Conservation (phyloP, 2,329 filamentous ascomycete species). For the Epichloe scottii region DNA sequence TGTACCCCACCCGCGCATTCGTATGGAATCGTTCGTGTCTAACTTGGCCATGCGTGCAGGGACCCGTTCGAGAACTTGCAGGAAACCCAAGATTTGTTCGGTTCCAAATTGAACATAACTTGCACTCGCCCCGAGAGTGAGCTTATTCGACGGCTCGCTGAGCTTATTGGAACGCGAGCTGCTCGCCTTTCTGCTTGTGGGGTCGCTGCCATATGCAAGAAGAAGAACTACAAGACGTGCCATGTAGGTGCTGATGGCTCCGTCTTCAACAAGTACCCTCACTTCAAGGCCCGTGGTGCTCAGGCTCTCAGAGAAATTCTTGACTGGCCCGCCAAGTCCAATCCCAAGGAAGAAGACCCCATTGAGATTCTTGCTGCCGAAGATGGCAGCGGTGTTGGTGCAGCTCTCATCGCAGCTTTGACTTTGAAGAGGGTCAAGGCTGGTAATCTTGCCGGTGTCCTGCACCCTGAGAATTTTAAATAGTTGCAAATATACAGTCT, state of each 20-base stretch:
- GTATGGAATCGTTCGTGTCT: not conserved
- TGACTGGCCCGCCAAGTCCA: slow-evolving; percentile 69
- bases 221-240: slow-evolving; percentile 78
- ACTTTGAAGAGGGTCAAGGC: slow-evolving; percentile 52
- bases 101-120: slow-evolving; percentile 58
- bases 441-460: slow-evolving; percentile 50
- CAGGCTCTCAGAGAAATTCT: slow-evolving; percentile 87
- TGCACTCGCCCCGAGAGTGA: slow-evolving; percentile 71
- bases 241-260: slow-evolving; percentile 95
- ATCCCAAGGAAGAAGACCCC: slow-evolving; percentile 65
- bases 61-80: slow-evolving; percentile 92
- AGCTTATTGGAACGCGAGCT: slow-evolving; percentile 88
- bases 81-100: slow-evolving; percentile 76
- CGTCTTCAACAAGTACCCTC: slow-evolving; percentile 98
- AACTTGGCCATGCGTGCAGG: slow-evolving; percentile 26
- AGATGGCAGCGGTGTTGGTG: slow-evolving; percentile 94
- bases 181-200: slow-evolving; percentile 89
- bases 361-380: slow-evolving; percentile 82
- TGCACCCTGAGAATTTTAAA: slow-evolving; percentile 51
- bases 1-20: slow-evolving; percentile 16
- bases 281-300: slow-evolving; percentile 90
- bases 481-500: slow-evolving; percentile 5
- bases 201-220: slow-evolving; percentile 91
- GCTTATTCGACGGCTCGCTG: slow-evolving; percentile 75
- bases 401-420: slow-evolving; percentile 76